Percentiles rank a stretch among this genome's conserved stretches.
phyloP scores from a whole-genome alignment of 2,329 filamentous ascomycete genomes.

The Diaporthe sp. region DNA sequence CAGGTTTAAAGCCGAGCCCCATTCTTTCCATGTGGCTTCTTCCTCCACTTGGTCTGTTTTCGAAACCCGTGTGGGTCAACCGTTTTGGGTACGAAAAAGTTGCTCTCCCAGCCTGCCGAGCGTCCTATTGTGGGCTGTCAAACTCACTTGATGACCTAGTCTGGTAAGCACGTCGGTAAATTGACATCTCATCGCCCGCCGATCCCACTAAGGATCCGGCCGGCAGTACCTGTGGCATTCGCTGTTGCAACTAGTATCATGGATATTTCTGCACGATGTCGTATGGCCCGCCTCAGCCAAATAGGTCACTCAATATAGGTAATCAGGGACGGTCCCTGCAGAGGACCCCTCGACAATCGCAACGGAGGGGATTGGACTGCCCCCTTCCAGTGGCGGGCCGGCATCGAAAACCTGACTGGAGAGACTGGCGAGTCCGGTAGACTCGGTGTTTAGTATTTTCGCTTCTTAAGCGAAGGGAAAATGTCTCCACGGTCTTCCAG shows the following conservation, averaged over 20 bases:
- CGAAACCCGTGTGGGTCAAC: slow-evolving; percentile 5
- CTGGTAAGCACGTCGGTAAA: neutral
- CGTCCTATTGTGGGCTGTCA: neutral
- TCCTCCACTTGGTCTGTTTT: slow-evolving; percentile 16
- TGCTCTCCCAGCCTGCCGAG: neutral
- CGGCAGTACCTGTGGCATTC: neutral
- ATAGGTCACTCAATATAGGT: neutral
- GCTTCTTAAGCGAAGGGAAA: slow-evolving; percentile 8
- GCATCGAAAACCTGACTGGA: neutral
- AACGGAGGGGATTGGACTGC: neutral
- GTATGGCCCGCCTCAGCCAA: neutral
- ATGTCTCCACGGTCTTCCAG: slow-evolving; percentile 4
- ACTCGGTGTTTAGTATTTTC: neutral
- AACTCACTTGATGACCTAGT: neutral
- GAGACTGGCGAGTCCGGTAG: neutral
- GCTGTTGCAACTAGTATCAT: neutral
- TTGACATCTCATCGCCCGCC: neutral
- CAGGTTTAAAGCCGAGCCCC: neutral
- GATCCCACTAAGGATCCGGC: neutral
- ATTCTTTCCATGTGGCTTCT: slow-evolving; percentile 15
- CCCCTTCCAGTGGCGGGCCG: slow-evolving; percentile 11
- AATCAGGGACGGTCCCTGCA: neutral
- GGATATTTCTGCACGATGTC: slow-evolving; percentile 7
- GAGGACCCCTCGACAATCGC: neutral
- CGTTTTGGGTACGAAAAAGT: neutral